Conservation (phyloP, 768 basidiomycete species). For the Boletus reticuloceps region DNA sequence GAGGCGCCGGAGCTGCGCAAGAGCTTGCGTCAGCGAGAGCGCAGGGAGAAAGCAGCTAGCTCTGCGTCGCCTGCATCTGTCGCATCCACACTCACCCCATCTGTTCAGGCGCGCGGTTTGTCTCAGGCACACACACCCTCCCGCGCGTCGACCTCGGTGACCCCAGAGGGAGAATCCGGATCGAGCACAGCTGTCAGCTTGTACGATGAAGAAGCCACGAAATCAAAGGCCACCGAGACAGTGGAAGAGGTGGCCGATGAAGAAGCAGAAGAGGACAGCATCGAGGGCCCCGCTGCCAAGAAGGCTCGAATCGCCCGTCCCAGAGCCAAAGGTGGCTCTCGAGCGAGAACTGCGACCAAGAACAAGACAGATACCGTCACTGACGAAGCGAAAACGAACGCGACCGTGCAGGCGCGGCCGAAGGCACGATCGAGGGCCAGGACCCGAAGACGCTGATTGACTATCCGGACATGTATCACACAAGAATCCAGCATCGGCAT, state of each 20-base stretch:
- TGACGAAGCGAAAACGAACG: conserved; percentile 17
- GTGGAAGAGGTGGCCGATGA: conserved; percentile 13
- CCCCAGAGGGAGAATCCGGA: conserved; percentile 28
- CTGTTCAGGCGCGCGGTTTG: conserved; percentile 18
- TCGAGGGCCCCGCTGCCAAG: conserved; percentile 16
- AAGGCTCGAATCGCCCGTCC: conserved; percentile 16
- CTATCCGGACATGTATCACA: conserved; percentile 5
- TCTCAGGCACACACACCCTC: conserved; percentile 23
- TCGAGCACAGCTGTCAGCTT: conserved; percentile 35
- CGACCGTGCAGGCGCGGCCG: conserved; percentile 26
- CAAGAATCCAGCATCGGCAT: conserved; percentile 16
- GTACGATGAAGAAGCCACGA: conserved; percentile 26
- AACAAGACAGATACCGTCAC: conserved; percentile 8
- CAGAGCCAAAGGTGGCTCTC: conserved; percentile 23
- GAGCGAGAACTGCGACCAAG: conserved; percentile 16
- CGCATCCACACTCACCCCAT: conserved; percentile 30
- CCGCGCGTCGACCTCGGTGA: conserved; percentile 20
- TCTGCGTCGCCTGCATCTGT: conserved; percentile 27
- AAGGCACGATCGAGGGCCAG: conserved; percentile 31
- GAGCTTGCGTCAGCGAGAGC: conserved; percentile 30
- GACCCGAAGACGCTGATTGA: conserved; percentile 29
- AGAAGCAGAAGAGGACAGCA: conserved; percentile 14
- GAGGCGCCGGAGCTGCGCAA: conserved; percentile 25
- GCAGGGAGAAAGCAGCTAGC: conserved; percentile 19
- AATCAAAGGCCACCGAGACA: conserved; percentile 15